Conservation (phyloP, 129 eudicot genomes). For the Calendula officinalis region DNA sequence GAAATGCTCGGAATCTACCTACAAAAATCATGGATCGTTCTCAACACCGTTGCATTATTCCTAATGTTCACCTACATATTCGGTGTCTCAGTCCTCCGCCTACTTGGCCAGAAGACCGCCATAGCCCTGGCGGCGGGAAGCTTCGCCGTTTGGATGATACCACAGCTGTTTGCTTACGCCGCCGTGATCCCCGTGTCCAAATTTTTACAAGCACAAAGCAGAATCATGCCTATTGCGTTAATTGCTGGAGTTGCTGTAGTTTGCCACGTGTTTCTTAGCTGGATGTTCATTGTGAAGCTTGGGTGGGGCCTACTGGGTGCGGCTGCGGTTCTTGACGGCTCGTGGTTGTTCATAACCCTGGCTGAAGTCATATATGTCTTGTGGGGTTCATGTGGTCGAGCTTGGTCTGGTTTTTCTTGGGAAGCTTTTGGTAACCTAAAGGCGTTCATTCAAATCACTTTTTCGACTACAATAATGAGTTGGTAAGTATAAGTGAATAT, state of each 20-base stretch:
- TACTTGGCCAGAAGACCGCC: slow-evolving; percentile 47
- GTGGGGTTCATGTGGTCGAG: slow-evolving; percentile 51
- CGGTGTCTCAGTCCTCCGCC: slow-evolving; percentile 32
- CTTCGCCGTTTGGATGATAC: slow-evolving; percentile 56
- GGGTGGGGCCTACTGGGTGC: slow-evolving; percentile 63
- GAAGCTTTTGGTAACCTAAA: slow-evolving; percentile 54
- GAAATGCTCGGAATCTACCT: slow-evolving; percentile 66
- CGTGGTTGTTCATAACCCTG: slow-evolving; percentile 73
- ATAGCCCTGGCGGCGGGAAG: slow-evolving; percentile 52
- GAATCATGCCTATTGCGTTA: slow-evolving; percentile 58
- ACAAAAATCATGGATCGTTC: slow-evolving; percentile 69
- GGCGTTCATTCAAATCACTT: slow-evolving; percentile 53
- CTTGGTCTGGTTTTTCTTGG: slow-evolving; percentile 69
- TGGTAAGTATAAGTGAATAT: too few relatives aligned
- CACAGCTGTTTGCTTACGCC: slow-evolving; percentile 67
- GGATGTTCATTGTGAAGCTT: slow-evolving; percentile 57
- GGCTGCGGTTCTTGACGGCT: slow-evolving; percentile 46
- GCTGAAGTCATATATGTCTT: slow-evolving; percentile 47
- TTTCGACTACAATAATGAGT: slow-evolving; percentile 64
- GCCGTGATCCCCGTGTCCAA: slow-evolving; percentile 44
- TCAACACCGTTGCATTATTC: slow-evolving; percentile 35
- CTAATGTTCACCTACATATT: slow-evolving; percentile 42
- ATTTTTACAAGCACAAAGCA: slow-evolving; percentile 78
- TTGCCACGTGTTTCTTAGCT: slow-evolving; percentile 46
- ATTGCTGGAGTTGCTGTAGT: slow-evolving; percentile 39